These are phyloP conservation scores for Microstegium vimineum DNA, from an alignment of 176 grass and related monocot genomes.

Conservation along the genomic window DNA sequence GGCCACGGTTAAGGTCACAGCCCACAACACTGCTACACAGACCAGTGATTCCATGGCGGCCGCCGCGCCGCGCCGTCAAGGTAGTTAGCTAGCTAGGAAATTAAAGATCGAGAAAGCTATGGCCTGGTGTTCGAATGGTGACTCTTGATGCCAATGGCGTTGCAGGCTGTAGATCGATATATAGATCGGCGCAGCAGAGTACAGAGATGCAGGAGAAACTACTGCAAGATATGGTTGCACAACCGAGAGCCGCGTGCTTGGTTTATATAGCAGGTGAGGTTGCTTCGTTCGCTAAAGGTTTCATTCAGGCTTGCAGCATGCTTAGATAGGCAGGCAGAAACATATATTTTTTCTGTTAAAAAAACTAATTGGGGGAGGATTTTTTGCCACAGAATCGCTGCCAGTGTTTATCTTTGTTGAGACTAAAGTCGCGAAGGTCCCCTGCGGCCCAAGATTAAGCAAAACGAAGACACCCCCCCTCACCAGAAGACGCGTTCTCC, in stretches of 20 bases:
- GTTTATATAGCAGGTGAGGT: constrained; percentile 22
- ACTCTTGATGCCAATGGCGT: not conserved
- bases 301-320: not conserved
- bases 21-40: constrained; percentile 15
- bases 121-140: not conserved
- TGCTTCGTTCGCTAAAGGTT: not conserved
- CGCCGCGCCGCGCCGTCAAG: not conserved
- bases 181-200: not conserved
- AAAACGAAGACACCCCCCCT: no score
- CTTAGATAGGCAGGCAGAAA: not conserved
- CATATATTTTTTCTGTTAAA: not conserved
- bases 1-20: constrained; percentile 19
- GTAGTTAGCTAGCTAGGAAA: not conserved
- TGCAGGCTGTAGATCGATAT: not conserved
- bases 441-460: no score
- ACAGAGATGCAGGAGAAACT: constrained; percentile 29
- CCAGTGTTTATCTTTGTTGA: constrained; percentile 28
- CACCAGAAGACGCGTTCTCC: no score
- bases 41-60: constrained; percentile 32
- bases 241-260: constrained; percentile 22
- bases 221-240: constrained; percentile 35
- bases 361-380: not conserved
- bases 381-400: constrained; percentile 33
- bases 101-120: not conserved
- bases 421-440: no score